A percentile compares a stretch with the other conserved stretches of the same genome.
These are phyloP conservation scores for Pterulicium gracile DNA, from an alignment of 1,284 basidiomycete species.

Conservation along the genomic window DNA sequence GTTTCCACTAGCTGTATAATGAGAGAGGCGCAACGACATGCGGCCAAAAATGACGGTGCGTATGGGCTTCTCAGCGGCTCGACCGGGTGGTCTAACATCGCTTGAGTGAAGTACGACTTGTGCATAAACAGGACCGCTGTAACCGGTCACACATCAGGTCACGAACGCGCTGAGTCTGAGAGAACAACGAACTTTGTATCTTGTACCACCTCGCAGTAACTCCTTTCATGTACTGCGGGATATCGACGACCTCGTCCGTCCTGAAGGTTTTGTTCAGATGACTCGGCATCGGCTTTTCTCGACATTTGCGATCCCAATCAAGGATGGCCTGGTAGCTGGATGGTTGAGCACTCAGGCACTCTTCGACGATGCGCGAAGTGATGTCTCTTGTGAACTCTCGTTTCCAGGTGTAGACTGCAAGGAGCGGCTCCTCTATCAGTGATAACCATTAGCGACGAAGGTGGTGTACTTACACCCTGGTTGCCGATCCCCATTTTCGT, in stretches of 20 bases:
- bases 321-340: constrained; percentile 43
- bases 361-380: constrained; percentile 34
- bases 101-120: constrained; percentile 51
- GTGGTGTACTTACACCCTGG: constrained; percentile 32
- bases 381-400: constrained; percentile 39
- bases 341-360: constrained; percentile 37
- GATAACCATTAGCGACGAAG: not conserved
- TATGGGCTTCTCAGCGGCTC: constrained; percentile 53
- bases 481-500: constrained; percentile 33
- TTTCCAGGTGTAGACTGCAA: constrained; percentile 33
- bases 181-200: not conserved
- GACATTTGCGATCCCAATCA: constrained; percentile 45
- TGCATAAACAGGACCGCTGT: constrained; percentile 45
- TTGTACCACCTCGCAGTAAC: constrained; percentile 1
- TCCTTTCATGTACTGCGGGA: not conserved
- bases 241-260: constrained; percentile 24
- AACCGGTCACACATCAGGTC: not conserved
- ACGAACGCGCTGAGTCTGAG: not conserved
- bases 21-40: constrained; percentile 47
- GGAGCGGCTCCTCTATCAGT: not conserved
- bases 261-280: constrained; percentile 40
- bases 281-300: constrained; percentile 39
- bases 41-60: constrained; percentile 52
- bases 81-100: constrained; percentile 46
- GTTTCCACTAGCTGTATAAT: constrained; percentile 30